Base-by-base conservation (phyloP, 2,329 filamentous ascomycete species). In the Aspergillus sclerotialis region DNA sequence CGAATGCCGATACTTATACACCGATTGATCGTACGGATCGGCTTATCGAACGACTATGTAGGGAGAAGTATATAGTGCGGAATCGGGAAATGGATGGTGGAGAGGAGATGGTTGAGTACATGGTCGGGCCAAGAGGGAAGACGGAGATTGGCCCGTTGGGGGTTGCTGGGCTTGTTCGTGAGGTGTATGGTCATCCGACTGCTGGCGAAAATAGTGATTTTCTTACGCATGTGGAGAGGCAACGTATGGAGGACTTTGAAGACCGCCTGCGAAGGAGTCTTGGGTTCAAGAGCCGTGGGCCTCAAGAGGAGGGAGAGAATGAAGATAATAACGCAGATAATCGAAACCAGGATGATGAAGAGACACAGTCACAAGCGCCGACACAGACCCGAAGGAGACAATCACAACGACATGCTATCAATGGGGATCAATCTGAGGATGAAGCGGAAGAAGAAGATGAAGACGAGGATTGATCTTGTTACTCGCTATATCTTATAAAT, bases 121-220 rank as follows among this genome's bases (percentile, higher is more conserved):
- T 84, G 36, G 76, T 95, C 10, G 92, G 92, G 0, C 82, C 87
- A 5, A 75, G 92, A 14, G 90, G 84, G 5, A 92, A 84, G 61
- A 72, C 89, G 6, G 92, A 96, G 60, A 76, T 96, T 23, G 85
- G 84, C 0, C 70, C 80, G n/a, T 73, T 78, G 32, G 85, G 84
- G 1, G 82, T 92, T 9, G 76, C 79, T 12, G 79, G 78, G 1
- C 62, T 95, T 43, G 77, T 88, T 4, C 65, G 65, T 40, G 62
- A 61, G 32, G 72, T 81, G 2, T 78, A 73, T 52, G 76, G 53
- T 60, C 37, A 37, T 6, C 42, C 52, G 14, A 45, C 38, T 34
- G 39, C 39, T 29, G 35, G 28, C 11, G 48, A 50, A 24, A 44
- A 36, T 10, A 30, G 30, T 12, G 41, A 38, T 28, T 40, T 48